Conservation (phyloP, 371 early-diverging fungal genomes). For the Circinella umbellata region DNA sequence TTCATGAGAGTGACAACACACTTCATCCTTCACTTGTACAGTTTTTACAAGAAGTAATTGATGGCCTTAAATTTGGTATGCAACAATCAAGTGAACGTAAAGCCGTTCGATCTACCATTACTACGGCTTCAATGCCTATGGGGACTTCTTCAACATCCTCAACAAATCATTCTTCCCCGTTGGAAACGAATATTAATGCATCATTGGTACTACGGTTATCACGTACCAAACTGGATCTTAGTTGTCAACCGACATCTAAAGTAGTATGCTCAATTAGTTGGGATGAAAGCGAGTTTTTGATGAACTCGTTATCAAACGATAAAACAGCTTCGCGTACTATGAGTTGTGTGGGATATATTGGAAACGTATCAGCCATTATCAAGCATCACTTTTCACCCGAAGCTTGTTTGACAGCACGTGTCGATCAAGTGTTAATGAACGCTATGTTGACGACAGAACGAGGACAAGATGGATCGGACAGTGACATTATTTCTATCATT, state of each 20-base stretch:
- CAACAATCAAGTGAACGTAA: conserved; percentile 56
- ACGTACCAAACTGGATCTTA: conserved; percentile 73
- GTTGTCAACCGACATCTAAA: conserved; percentile 80
- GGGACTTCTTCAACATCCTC: not conserved
- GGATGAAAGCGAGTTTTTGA: conserved; percentile 74
- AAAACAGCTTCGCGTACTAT: conserved; percentile 50
- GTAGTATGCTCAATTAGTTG: conserved; percentile 74
- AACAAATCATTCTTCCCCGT: conserved; percentile 4
- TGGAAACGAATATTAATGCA: conserved; percentile 36
- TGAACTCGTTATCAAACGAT: conserved; percentile 51
- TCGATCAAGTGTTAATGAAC: conserved; percentile 66
- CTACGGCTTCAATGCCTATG: not conserved
- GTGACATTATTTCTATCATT: conserved; percentile 62
- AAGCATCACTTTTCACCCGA: conserved; percentile 86
- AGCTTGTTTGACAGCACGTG: conserved; percentile 69
- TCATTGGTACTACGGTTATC: conserved; percentile 62
- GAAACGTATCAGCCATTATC: conserved; percentile 64
- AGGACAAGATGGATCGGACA: conserved; percentile 21
- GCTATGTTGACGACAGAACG: conserved; percentile 60
- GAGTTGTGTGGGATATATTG: conserved; percentile 66
- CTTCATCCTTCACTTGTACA: conserved; percentile 78
- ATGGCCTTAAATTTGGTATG: conserved; percentile 70
- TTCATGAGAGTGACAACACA: conserved; percentile 78
- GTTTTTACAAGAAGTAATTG: conserved; percentile 71
- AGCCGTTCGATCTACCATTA: conserved; percentile 22